phyloP scores from a whole-genome alignment of 2,329 filamentous ascomycete genomes.

The Coniella lustricola region DNA sequence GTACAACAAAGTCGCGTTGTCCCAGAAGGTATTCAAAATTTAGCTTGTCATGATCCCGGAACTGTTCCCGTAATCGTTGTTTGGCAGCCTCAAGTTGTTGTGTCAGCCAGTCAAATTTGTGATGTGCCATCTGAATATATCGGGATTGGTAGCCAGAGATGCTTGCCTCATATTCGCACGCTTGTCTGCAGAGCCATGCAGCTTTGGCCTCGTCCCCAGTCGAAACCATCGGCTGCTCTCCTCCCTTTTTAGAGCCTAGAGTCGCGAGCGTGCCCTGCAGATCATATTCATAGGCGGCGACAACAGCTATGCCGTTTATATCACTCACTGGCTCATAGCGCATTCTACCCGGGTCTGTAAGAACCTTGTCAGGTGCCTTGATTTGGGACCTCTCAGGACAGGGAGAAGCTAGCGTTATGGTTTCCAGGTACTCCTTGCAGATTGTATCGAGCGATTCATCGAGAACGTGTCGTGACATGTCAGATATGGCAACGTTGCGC shows the following conservation, averaged over 20 bases:
- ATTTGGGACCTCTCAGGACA: conserved; percentile 16
- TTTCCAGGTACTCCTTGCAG: conserved; percentile 15
- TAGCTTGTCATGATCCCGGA: conserved; percentile 11
- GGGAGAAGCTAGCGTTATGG: conserved; percentile 8
- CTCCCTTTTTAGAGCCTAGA: not conserved
- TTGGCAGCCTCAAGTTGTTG: conserved; percentile 4
- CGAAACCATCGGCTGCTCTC: not conserved
- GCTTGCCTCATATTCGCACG: conserved; percentile 13
- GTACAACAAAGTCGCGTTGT: not conserved
- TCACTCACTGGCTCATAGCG: conserved; percentile 10
- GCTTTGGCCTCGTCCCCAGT: not conserved
- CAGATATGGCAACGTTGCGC: conserved; percentile 13
- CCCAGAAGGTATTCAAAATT: conserved; percentile 10
- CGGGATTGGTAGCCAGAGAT: conserved; percentile 13
- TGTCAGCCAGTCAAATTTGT: conserved; percentile 15
- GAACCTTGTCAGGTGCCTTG: conserved; percentile 12
- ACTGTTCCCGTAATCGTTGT: conserved; percentile 8
- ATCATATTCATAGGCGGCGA: conserved; percentile 16
- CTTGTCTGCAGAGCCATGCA: conserved; percentile 15
- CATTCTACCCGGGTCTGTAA: conserved; percentile 7
- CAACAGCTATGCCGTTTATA: conserved; percentile 16
- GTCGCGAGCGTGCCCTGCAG: conserved; percentile 4
- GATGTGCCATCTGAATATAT: conserved; percentile 13
- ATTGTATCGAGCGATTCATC: conserved; percentile 19
- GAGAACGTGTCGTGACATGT: conserved; percentile 21